Conservation (phyloP, 805 yeast genomes). For the Pichia rugopelliculosa region DNA sequence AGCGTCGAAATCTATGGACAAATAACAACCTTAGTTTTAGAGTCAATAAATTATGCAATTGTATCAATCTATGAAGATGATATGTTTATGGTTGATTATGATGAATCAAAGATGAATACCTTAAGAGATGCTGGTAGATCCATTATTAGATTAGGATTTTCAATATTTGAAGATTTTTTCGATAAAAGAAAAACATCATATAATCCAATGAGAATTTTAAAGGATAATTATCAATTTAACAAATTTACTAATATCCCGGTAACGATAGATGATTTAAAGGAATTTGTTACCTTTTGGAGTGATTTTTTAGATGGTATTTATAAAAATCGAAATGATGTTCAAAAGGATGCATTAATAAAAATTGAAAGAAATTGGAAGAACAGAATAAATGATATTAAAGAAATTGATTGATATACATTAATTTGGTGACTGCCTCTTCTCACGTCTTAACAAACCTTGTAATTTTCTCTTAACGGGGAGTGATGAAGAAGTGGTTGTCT, state of each 20-base stretch:
- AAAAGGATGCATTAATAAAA: constrained; percentile 26
- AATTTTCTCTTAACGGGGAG: constrained; percentile 2
- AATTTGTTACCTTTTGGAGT: constrained; percentile 48
- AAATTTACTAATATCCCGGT: constrained; percentile 24
- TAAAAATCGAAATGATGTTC: constrained; percentile 25
- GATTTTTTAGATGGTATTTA: constrained; percentile 38
- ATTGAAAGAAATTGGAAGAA: constrained; percentile 17
- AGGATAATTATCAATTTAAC: constrained; percentile 16
- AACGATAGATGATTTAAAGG: constrained; percentile 23
- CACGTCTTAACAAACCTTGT: constrained; percentile 7
- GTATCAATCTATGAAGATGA: constrained; percentile 51
- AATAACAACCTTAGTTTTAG: constrained; percentile 32
- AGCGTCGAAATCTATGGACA: constrained; percentile 30
- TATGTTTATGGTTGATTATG: constrained; percentile 43
- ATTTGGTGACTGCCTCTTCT: background rate
- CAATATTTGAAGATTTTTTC: constrained; percentile 52
- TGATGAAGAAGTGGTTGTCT: background rate
- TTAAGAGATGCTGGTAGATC: constrained; percentile 37
- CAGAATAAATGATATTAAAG: background rate
- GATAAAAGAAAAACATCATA: constrained; percentile 5
- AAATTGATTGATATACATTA: background rate
- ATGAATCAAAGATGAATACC: constrained; percentile 27
- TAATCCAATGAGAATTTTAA: constrained; percentile 17
- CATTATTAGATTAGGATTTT: constrained; percentile 42
- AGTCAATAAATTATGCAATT: constrained; percentile 47